Conservation (phyloP, 441 rosid species). For the Croton laevigatus region DNA sequence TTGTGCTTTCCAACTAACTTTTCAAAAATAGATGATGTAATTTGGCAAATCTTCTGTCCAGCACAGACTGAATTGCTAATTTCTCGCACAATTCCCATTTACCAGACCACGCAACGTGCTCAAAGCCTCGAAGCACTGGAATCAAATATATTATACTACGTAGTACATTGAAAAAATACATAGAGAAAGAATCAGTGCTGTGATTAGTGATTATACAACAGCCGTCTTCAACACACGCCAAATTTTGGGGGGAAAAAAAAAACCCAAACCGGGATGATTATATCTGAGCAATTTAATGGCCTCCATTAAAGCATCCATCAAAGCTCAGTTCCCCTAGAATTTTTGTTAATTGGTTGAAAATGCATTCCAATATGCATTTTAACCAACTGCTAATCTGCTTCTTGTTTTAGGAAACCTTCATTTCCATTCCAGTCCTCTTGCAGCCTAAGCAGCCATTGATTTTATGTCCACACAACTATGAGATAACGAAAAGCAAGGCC, state of each 20-base stretch:
- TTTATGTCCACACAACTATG: not conserved
- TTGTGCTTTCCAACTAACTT: not conserved
- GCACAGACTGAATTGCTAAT: too few species aligned
- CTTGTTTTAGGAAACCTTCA: not conserved
- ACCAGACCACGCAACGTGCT: too few species aligned
- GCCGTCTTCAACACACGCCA: not conserved
- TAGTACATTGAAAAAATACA: too few species aligned
- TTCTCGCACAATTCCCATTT: too few species aligned
- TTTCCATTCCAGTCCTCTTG: not conserved
- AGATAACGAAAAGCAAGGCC: not conserved
- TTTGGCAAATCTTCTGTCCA: not conserved
- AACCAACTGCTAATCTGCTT: not conserved
- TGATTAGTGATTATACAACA: not conserved
- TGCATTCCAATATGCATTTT: not conserved
- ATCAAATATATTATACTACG: too few species aligned
- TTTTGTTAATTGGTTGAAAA: not conserved
- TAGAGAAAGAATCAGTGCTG: too few species aligned
- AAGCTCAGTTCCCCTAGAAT: not conserved
- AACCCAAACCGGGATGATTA: too few species aligned
- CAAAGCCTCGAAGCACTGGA: too few species aligned
- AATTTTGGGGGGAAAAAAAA: too few species aligned
- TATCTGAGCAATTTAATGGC: not conserved
- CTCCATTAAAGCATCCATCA: not conserved
- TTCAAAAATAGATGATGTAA: not conserved
- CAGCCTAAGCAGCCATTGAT: not conserved